Evolutionary conservation across 2,329 filamentous ascomycete genomes (phyloP), one percentile per base, ranked within the genome.

Genomic region (Coniella vitis): DNA sequence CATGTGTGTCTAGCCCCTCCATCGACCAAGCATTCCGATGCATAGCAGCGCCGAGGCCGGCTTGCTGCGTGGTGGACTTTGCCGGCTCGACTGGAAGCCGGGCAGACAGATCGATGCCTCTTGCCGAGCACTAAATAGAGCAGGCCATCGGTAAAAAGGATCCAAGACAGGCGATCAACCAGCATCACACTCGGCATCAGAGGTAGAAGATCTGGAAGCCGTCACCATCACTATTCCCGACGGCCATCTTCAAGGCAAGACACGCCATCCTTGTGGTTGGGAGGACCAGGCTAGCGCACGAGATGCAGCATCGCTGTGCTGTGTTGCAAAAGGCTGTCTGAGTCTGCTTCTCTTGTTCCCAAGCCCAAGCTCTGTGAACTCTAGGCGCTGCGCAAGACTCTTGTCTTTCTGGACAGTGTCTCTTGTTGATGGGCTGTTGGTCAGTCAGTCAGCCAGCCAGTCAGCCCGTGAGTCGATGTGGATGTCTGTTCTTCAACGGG

Each of bases 301-400:
- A 47, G 44, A 51, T 51, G 48, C 45, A 47, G 45, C 51, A 44
- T 38, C 16, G 38, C 32, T 35, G 41, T 40, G 37, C 36, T 41
- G 47, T 49, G 38, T 40, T 29, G 25, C 25, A n/a, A n/a, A n/a
- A n/a, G 25, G 25, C 25, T 49, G 47, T 40, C 47, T 37, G 42
- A 20, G 36, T 36, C 35, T 44, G 17, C 31, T 39, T 45, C 21
- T 20, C 37, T 29, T 19, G 36, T 9, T 10, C 25, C 25, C 25
- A 5, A 10, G 5, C 25, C 25, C 10, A 10, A 29, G 5, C 25
- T 29, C 25, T 29, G 25, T 35, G 36, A 34, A 25, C 20, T 29
- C 39, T 40, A 37, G 14, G 45, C 22, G 16, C 19, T 25, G 37
- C 29, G 25, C 16, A 40, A 47, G 29, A n/a, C 19, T 21, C 25